These are phyloP conservation scores for Coemansia sp. DNA, from an alignment of 192 early-diverging fungal species.

Conservation along the genomic window DNA sequence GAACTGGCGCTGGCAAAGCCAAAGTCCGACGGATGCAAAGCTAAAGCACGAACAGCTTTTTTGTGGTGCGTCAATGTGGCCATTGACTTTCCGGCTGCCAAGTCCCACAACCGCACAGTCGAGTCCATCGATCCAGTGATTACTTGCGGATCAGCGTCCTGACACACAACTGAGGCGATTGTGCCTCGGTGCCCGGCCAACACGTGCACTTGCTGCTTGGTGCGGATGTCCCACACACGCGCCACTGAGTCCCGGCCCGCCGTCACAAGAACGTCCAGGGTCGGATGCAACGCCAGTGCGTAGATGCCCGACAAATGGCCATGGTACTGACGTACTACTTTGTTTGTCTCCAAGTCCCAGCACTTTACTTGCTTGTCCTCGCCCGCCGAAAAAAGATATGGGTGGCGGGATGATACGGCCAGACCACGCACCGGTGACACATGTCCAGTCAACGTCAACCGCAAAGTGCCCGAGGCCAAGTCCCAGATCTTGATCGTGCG, in stretches of 20 bases:
- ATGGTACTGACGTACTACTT: slow-evolving; percentile 98
- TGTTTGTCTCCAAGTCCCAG: slow-evolving; percentile 99
- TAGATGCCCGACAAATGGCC: slow-evolving; percentile 97
- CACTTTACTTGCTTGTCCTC: slow-evolving; percentile 99
- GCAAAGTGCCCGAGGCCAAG: slow-evolving; percentile 93
- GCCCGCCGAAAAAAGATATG: slow-evolving; percentile 95
- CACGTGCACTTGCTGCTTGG: slow-evolving; percentile 88
- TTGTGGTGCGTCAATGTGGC: slow-evolving; percentile 96
- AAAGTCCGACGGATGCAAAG: slow-evolving; percentile 91
- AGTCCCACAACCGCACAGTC: slow-evolving; percentile 94
- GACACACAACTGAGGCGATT: slow-evolving; percentile 83
- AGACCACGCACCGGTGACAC: slow-evolving; percentile 94
- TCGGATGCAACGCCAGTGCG: slow-evolving; percentile 87
- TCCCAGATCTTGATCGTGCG: slow-evolving; percentile 99
- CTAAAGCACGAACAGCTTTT: slow-evolving; percentile 89
- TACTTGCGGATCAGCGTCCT: slow-evolving; percentile 96
- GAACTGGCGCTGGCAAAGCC: slow-evolving; percentile 86
- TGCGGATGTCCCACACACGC: slow-evolving; percentile 99
- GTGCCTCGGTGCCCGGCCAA: slow-evolving; percentile 86
- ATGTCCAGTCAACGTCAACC: slow-evolving; percentile 95
- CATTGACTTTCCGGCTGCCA: slow-evolving; percentile 95
- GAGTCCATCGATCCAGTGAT: slow-evolving; percentile 92
- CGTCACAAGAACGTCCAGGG: slow-evolving; percentile 91
- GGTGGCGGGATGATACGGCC: slow-evolving; percentile 91
- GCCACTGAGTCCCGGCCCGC: slow-evolving; percentile 93